A percentile compares a stretch with the other conserved stretches of the same genome.
phyloP scores from a whole-genome alignment of 2,329 filamentous ascomycete genomes.

The Cordyceps fumosorosea region DNA sequence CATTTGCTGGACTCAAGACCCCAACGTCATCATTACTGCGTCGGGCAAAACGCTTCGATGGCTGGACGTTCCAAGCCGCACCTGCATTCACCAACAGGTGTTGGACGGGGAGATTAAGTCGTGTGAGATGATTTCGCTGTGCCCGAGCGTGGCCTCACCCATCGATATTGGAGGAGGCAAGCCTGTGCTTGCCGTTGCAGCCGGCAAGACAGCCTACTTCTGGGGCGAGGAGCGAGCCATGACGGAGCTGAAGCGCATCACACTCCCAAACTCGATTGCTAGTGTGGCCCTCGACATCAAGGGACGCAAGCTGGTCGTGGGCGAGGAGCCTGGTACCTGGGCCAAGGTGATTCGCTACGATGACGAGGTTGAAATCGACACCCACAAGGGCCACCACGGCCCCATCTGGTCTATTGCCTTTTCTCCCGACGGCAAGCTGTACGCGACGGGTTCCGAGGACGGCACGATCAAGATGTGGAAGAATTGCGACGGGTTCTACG shows the following conservation, averaged over 20 bases:
- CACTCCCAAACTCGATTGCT: constrained; percentile 77
- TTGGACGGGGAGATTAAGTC: constrained; percentile 84
- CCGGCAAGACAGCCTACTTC: constrained; percentile 91
- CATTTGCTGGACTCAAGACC: constrained; percentile 87
- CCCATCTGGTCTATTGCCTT: constrained; percentile 96
- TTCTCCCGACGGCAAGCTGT: constrained; percentile 90
- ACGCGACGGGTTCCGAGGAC: constrained; percentile 93
- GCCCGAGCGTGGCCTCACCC: constrained; percentile 50
- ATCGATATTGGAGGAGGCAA: constrained; percentile 60
- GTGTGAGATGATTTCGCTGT: constrained; percentile 76
- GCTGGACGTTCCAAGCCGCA: constrained; percentile 79
- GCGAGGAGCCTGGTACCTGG: constrained; percentile 90
- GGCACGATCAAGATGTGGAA: constrained; percentile 93
- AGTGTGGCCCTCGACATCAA: constrained; percentile 83
- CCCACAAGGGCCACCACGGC: constrained; percentile 94
- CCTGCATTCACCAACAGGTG: constrained; percentile 67
- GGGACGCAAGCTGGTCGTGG: constrained; percentile 78
- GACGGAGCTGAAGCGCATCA: constrained; percentile 68
- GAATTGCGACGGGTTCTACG: constrained; percentile 60
- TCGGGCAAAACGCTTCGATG: constrained; percentile 88
- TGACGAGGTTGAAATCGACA: constrained; percentile 74
- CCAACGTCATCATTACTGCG: constrained; percentile 83
- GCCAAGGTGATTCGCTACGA: constrained; percentile 92
- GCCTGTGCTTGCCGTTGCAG: constrained; percentile 77
- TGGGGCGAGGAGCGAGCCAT: constrained; percentile 72